Evolutionary conservation across 2,329 filamentous ascomycete species (phyloP), one percentile per base, ranked within the genome.

Genomic region (Aureobasidium vineae): DNA sequence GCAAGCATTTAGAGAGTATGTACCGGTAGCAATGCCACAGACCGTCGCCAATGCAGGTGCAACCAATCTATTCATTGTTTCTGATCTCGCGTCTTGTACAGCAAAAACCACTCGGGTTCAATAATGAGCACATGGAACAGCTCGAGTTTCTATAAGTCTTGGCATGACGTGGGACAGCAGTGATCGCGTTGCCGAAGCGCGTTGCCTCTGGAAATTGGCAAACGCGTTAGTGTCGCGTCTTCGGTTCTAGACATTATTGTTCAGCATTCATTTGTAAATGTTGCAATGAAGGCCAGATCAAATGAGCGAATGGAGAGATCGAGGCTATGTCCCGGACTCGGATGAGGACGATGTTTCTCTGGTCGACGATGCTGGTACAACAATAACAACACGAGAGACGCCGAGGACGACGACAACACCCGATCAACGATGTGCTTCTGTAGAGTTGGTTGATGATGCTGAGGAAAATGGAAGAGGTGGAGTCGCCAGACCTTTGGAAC

Each of bases 281-380:
- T 33, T 52, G 49, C 16, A 4, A 53, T 53, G 50, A 53, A 54
- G 36, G 16, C 8, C 19, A 31, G 67, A 65, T 69, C 72, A 73
- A 78, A 83, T 83, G 81, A 81, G 77, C 74, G 75, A 75, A 76
- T 83, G 81, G 81, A 77, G 79, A 71, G 75, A 78, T 71, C 77
- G 75, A 74, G 81, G 81, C 70, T 82, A 78, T 75, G 81, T 83
- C 70, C 77, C 76, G 74, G 81, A 83, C 73, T 83, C 81, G 68
- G 81, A 83, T 76, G 81, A 82, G 66, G 81, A 82, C 60, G 80
- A 80, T 54, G 5, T 65, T 38, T 21, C 33, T 31, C 33, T 54
- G 50, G 38, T 47, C 8, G 36, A 28, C 11, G 13, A 38, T 36
- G 33, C 33, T 4, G 16, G 41, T 11, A 47, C 26, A 2, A 19